phyloP scores from a whole-genome alignment of 2,329 filamentous ascomycete genomes.

The Fusarium compactum region DNA sequence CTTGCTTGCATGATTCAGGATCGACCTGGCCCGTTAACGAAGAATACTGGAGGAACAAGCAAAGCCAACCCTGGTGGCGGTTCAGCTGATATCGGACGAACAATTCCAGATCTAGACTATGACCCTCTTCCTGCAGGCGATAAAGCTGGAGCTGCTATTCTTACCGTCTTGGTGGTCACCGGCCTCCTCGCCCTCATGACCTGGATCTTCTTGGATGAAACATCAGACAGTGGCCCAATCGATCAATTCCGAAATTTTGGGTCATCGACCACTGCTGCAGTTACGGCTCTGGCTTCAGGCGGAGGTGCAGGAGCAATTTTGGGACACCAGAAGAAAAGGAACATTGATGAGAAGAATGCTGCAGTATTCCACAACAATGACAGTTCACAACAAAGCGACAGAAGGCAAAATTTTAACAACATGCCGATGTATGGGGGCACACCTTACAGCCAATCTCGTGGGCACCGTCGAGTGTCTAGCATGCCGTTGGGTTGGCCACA shows the following conservation, averaged over 20 bases:
- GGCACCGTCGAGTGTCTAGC: conserved; percentile 48
- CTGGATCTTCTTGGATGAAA: conserved; percentile 65
- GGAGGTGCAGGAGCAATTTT: conserved; percentile 41
- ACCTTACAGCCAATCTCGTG: conserved; percentile 35
- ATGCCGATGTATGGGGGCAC: conserved; percentile 34
- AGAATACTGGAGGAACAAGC: conserved; percentile 69
- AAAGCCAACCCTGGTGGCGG: conserved; percentile 61
- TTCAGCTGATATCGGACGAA: conserved; percentile 59
- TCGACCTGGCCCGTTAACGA: conserved; percentile 58
- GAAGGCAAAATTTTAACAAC: conserved; percentile 28
- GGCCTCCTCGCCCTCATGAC: conserved; percentile 65
- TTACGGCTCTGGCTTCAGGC: conserved; percentile 41
- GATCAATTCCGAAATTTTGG: conserved; percentile 51
- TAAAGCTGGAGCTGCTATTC: conserved; percentile 74
- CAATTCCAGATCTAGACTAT: conserved; percentile 46
- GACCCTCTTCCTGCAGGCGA: conserved; percentile 66
- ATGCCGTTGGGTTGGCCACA: conserved; percentile 56
- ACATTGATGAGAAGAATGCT: conserved; percentile 43
- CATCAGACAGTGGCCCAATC: conserved; percentile 49
- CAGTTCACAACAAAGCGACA: conserved; percentile 39
- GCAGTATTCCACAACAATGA: conserved; percentile 31
- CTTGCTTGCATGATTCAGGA: conserved; percentile 69
- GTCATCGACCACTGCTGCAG: conserved; percentile 31
- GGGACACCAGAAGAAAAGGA: conserved; percentile 31
- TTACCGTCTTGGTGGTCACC: conserved; percentile 69